These are phyloP conservation scores for Vitis rupestris DNA, from an alignment of 164 flowering plant species.

Conservation along the genomic window DNA sequence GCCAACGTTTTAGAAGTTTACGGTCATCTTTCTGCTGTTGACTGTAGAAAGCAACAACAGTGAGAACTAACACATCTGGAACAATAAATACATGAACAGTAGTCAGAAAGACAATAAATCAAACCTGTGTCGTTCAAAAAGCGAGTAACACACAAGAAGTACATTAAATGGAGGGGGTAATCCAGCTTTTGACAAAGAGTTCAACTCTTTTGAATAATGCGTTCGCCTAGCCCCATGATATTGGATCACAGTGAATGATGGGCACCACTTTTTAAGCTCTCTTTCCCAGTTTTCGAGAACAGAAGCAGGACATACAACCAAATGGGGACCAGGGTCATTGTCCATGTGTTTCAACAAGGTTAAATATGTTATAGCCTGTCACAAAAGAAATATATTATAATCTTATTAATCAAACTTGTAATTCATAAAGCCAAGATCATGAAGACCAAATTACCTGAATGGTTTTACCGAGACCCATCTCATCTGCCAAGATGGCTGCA, in stretches of 20 bases:
- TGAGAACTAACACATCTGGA: not conserved
- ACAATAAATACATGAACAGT: not conserved
- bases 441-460: conserved; percentile 60
- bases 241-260: conserved; percentile 76
- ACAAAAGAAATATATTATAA: conserved; percentile 15
- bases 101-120: conserved; percentile 1
- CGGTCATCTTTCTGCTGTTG: conserved; percentile 97
- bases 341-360: conserved; percentile 75
- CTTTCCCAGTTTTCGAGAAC: conserved; percentile 98
- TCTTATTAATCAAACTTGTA: not conserved
- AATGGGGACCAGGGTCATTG: conserved; percentile 89
- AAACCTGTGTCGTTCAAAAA: conserved; percentile 96
- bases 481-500: conserved; percentile 98
- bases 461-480: conserved; percentile 99
- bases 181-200: conserved; percentile 63
- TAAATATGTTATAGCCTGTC: conserved; percentile 92
- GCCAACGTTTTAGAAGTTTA: conserved; percentile 76
- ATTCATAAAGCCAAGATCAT: conserved; percentile 7
- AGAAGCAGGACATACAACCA: conserved; percentile 96
- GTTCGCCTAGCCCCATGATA: conserved; percentile 85
- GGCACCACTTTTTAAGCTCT: conserved; percentile 92
- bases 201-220: conserved; percentile 69
- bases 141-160: conserved; percentile 88
- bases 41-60: conserved; percentile 37
- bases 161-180: conserved; percentile 88